These are phyloP conservation scores for Syncephalastrum sp. DNA, from an alignment of 371 early-diverging fungal species.

Conservation along the genomic window DNA sequence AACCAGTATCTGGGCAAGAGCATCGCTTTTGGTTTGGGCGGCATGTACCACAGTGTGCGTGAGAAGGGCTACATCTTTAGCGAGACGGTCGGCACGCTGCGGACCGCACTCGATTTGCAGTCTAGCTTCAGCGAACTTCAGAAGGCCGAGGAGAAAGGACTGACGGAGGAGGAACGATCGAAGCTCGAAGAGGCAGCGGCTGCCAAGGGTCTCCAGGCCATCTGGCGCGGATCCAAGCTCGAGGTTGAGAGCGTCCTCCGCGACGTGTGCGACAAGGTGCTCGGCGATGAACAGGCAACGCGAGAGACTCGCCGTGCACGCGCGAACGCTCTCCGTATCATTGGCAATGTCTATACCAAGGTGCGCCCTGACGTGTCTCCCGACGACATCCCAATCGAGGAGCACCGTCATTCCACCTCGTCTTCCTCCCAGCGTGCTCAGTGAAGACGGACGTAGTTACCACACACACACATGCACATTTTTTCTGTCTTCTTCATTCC, in stretches of 20 bases:
- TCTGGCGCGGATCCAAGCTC: constrained; percentile 92
- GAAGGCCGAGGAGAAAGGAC: constrained; percentile 81
- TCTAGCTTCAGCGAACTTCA: constrained; percentile 82
- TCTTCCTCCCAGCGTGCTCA: constrained; percentile 1
- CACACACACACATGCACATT: not conserved
- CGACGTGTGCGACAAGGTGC: constrained; percentile 85
- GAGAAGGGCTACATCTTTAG: constrained; percentile 86
- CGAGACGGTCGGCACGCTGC: constrained; percentile 87
- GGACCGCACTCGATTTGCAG: constrained; percentile 89
- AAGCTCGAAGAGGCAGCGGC: constrained; percentile 74
- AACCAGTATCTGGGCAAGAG: constrained; percentile 75
- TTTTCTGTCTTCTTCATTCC: not conserved
- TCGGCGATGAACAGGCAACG: constrained; percentile 60
- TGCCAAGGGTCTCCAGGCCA: constrained; percentile 80
- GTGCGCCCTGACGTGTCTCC: constrained; percentile 52
- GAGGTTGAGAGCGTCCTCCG: constrained; percentile 92
- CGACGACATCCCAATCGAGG: constrained; percentile 32
- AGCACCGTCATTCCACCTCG: constrained; percentile 18
- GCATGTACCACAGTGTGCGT: constrained; percentile 63
- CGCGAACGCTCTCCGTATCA: constrained; percentile 68
- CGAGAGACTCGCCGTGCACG: constrained; percentile 58
- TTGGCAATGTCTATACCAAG: constrained; percentile 69
- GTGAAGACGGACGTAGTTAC: too few species aligned
- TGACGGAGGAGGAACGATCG: constrained; percentile 60
- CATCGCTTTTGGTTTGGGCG: constrained; percentile 71